phyloP scores from a whole-genome alignment of 345 rosid genomes.

The Lepidium sativum region DNA sequence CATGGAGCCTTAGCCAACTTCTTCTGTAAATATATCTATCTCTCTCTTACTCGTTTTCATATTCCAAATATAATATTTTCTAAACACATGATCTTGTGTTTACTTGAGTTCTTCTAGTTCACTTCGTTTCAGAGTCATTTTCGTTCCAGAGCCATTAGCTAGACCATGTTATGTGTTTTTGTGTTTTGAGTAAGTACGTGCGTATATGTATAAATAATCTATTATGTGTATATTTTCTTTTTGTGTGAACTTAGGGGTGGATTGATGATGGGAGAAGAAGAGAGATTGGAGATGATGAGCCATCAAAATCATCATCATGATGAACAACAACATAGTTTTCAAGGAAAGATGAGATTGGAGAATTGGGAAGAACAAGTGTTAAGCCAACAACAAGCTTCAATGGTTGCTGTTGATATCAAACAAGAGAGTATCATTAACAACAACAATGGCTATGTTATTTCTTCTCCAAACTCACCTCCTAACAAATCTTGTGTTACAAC shows the following conservation, averaged over 20 bases:
- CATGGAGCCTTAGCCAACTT: conserved; percentile 75
- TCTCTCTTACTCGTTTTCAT: background rate
- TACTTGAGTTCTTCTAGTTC: background rate
- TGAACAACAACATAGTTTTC: conserved; percentile 27
- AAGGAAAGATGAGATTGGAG: conserved; percentile 44
- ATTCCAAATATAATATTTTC: background rate
- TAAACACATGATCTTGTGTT: conserved; percentile 1
- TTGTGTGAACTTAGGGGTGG: conserved; percentile 43
- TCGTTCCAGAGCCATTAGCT: no score
- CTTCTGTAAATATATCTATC: conserved; percentile 43
- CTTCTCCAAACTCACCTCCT: conserved; percentile 51
- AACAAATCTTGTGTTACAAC: conserved; percentile 58
- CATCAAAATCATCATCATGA: conserved; percentile 18
- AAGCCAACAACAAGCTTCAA: conserved; percentile 46
- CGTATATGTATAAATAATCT: background rate
- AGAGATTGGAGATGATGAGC: conserved; percentile 32
- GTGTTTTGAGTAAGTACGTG: background rate
- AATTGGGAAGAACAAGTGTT: conserved; percentile 62
- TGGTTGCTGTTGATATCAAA: conserved; percentile 35
- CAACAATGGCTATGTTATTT: conserved; percentile 26
- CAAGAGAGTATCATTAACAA: conserved; percentile 49
- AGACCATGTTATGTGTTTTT: background rate
- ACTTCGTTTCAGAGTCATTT: background rate
- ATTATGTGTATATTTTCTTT: background rate
- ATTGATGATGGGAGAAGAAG: conserved; percentile 54